phyloP scores from a whole-genome alignment of 495 filamentous ascomycete genomes.

The Tuber microsphaerosporum region DNA sequence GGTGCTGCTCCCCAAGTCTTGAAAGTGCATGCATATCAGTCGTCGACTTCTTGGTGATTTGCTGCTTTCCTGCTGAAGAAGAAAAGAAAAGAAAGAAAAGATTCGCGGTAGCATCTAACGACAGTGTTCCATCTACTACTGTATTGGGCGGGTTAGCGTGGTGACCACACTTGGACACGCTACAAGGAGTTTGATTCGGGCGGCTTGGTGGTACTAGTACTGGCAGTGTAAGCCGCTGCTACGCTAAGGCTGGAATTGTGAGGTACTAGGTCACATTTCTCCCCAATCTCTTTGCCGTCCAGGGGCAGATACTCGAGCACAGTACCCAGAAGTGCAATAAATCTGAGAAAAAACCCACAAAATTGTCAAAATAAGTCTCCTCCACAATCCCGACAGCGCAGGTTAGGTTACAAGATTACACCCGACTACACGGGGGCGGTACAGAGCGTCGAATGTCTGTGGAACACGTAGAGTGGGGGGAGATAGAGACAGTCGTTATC shows the following conservation, averaged over 20 bases:
- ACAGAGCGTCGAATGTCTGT: constrained; percentile 4
- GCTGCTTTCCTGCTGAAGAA: neutral
- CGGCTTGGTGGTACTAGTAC: neutral
- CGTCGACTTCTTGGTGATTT: neutral
- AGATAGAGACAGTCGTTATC: neutral
- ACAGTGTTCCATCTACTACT: neutral
- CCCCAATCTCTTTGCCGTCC: neutral
- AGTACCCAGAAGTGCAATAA: neutral
- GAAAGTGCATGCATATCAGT: neutral
- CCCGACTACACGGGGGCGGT: constrained; percentile 2
- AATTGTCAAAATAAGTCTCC: neutral
- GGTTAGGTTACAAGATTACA: neutral
- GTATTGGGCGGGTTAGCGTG: neutral
- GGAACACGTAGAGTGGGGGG: constrained; percentile 2
- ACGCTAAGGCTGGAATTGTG: neutral
- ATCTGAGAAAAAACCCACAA: neutral
- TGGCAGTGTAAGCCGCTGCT: neutral
- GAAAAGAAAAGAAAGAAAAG: neutral
- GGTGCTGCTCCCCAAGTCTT: neutral
- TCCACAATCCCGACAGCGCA: neutral
- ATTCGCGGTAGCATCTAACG: neutral
- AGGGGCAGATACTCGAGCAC: neutral
- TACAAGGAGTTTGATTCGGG: neutral
- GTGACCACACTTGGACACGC: neutral
- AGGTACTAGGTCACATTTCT: neutral